phyloP scores from a whole-genome alignment of 148 eudicot genomes.

The Rhododendron kiyosumense region DNA sequence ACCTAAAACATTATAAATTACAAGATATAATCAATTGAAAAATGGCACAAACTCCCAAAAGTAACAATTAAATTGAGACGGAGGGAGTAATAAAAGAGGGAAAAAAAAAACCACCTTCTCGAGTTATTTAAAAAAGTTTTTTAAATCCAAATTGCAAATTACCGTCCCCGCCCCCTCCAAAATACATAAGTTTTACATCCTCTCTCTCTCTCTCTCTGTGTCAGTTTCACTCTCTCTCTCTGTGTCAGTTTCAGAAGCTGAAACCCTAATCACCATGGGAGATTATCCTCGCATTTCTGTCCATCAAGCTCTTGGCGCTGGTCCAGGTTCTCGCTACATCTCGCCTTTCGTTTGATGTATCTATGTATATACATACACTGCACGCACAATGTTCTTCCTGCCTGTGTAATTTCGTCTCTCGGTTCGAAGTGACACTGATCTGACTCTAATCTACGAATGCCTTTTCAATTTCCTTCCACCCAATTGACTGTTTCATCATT shows the following conservation, averaged over 20 bases:
- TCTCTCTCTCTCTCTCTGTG: too few species aligned
- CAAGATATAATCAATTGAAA: too few species aligned
- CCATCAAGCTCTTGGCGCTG: slow-evolving; percentile 76
- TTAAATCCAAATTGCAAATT: background rate
- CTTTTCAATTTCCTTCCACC: background rate
- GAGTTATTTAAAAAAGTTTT: background rate
- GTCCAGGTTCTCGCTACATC: slow-evolving; percentile 44
- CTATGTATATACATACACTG: background rate
- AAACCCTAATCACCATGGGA: slow-evolving; percentile 56
- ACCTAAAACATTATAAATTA: too few species aligned
- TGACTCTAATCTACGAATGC: background rate
- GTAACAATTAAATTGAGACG: too few species aligned
- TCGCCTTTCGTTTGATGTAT: background rate
- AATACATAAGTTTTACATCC: background rate
- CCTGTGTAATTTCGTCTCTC: background rate
- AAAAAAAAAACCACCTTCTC: too few species aligned
- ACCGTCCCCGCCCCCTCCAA: background rate
- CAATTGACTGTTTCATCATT: background rate
- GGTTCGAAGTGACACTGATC: background rate
- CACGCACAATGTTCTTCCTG: background rate
- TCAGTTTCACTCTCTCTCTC: background rate
- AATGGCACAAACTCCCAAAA: too few species aligned
- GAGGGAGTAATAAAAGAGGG: too few species aligned
- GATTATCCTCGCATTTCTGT: slow-evolving; percentile 56
- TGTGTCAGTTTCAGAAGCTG: background rate